Percentiles rank a stretch among this genome's conserved stretches.
These are phyloP conservation scores for Alternaria rosae DNA, from an alignment of 2,329 filamentous ascomycete genomes.

Conservation along the genomic window DNA sequence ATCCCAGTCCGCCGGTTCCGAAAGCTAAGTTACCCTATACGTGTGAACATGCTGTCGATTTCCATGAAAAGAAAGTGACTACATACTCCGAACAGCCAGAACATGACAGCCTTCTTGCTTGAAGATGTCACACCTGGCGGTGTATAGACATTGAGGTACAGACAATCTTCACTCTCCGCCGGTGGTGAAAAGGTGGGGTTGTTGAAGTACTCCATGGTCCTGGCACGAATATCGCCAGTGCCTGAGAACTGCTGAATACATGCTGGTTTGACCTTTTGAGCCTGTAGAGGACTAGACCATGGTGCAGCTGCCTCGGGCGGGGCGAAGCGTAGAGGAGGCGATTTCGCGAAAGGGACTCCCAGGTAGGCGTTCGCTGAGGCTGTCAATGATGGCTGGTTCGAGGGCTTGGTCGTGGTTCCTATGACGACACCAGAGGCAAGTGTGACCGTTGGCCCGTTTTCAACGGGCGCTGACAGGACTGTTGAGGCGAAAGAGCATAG, in stretches of 20 bases:
- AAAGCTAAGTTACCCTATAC: slow-evolving; percentile 29
- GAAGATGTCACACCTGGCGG: slow-evolving; percentile 18
- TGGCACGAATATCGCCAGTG: slow-evolving; percentile 17
- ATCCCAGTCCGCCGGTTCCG: slow-evolving; percentile 20
- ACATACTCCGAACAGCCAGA: slow-evolving; percentile 18
- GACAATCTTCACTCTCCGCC: slow-evolving; percentile 47
- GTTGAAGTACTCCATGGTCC: slow-evolving; percentile 19
- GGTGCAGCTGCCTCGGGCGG: slow-evolving; percentile 19
- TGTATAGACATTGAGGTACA: slow-evolving; percentile 49
- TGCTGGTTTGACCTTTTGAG: slow-evolving; percentile 17
- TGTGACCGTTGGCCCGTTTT: slow-evolving; percentile 7
- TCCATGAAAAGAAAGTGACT: not conserved
- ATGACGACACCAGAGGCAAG: slow-evolving; percentile 14
- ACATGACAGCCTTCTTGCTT: slow-evolving; percentile 24
- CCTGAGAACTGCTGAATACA: slow-evolving; percentile 26
- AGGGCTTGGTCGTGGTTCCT: slow-evolving; percentile 13
- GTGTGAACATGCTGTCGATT: slow-evolving; percentile 13
- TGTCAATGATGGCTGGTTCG: slow-evolving; percentile 13
- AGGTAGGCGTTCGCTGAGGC: slow-evolving; percentile 22
- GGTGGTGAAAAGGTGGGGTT: slow-evolving; percentile 17
- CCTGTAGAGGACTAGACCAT: slow-evolving; percentile 20
- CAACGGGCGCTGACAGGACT: not conserved
- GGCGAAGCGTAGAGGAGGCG: slow-evolving; percentile 24
- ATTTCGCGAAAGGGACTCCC: slow-evolving; percentile 25
- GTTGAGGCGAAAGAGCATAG: not conserved